Evolutionary conservation across 768 basidiomycete species (phyloP).

Genomic region (Tricholoma saponaceum): DNA sequence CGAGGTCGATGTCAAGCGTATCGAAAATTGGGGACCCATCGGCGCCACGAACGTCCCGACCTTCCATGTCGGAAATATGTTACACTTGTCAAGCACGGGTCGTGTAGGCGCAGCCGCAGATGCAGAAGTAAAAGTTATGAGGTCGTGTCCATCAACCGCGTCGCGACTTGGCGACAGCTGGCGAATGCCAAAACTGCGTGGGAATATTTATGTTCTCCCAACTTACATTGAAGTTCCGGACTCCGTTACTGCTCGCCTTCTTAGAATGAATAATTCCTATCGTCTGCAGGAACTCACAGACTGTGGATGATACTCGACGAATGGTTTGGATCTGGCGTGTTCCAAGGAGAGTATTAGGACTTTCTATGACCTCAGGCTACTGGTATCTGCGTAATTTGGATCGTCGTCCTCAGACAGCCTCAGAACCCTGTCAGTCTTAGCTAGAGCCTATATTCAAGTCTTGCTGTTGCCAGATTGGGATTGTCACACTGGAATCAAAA

Average conservation of each 20-base stretch:
- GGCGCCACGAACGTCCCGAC: constrained; percentile 13
- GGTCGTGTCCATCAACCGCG: not conserved
- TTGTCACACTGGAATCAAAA: not conserved
- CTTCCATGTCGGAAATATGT: constrained; percentile 19
- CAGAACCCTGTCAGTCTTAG: not conserved
- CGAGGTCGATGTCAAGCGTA: constrained; percentile 68
- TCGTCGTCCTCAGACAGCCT: no score
- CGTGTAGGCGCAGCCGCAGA: not conserved
- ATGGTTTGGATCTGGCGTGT: no score
- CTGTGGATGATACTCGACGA: no score
- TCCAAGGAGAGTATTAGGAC: no score
- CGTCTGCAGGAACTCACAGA: no score
- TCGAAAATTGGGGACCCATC: constrained; percentile 60
- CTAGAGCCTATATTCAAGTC: not conserved
- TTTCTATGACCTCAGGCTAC: no score
- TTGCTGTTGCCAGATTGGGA: not conserved
- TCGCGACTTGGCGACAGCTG: not conserved
- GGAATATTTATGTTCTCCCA: not conserved
- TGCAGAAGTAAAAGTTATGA: not conserved
- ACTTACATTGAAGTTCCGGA: no score
- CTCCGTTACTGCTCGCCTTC: no score
- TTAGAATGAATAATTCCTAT: no score
- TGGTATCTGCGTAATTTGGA: no score
- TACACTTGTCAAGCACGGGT: constrained; percentile 17
- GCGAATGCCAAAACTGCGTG: not conserved